Evolutionary conservation across 1,284 basidiomycete genomes (phyloP), one percentile per base, ranked within the genome.

Genomic region (Fomitiporia mediterranea): DNA sequence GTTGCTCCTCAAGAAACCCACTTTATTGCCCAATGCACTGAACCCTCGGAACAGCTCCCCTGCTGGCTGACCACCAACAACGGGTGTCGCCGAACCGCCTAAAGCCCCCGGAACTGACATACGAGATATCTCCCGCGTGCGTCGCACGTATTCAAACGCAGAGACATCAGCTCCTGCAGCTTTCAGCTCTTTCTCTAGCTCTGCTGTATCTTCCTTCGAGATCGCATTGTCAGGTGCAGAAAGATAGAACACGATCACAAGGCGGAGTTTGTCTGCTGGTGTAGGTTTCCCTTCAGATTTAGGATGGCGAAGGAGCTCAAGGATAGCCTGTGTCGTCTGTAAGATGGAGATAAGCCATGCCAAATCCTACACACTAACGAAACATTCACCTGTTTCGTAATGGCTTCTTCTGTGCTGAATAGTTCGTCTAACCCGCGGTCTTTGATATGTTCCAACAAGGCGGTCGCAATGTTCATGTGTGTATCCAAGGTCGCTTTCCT

Each of bases 391-490:
- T 90, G 91, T 68, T 92, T 92, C 28, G 79, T 77, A 57, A 93
- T 93, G 4, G 84, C 82, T 71, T 99, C 97, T 74, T 99, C 97
- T 23, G 89, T 86, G 69, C 96, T 95, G 76, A 98, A 99, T 15
- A 99, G 78, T 64, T 96, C 96, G 70, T 99, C 97, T 23, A 99
- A 77, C 4, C 93, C 94, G 46, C 97, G 84, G 61, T 87, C 85
- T 75, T 98, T 98, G 76, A 99, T 98, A 19, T 98, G 88, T 69
- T 97, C 94, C 28, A 99, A 74, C 13, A 99, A 74, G 5, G 96
- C 89, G 2, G 96, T 98, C 32, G 97, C 97, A 55, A 99, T 98
- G 73, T 99, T 98, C 95, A 99, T 99, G 63, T 99, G 96, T 0
- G 96, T 94, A 69, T 99, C 97, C 34, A 99, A 81, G 1, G 92